Conservation (phyloP, 2,329 filamentous ascomycete genomes). For the Exophiala phaeomuriformis region DNA sequence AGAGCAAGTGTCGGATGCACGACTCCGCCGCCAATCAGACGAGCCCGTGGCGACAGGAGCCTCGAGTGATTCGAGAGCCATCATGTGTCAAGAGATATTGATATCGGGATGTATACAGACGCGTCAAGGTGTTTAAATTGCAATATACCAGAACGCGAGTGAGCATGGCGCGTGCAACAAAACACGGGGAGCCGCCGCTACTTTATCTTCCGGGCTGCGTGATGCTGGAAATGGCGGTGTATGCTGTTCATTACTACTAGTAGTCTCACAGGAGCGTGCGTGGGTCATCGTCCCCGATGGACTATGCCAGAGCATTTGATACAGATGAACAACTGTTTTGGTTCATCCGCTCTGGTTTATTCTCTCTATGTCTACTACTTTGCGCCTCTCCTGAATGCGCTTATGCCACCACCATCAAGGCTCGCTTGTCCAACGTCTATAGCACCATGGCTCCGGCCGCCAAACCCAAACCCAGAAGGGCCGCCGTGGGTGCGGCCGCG, state of each 20-base stretch:
- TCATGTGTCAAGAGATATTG: constrained; percentile 1
- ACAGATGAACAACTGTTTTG: too few species aligned
- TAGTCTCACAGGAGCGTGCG: background rate
- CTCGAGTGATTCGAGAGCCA: constrained; percentile 9
- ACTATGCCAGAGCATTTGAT: too few species aligned
- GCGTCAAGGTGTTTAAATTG: background rate
- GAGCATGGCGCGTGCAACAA: too few species aligned
- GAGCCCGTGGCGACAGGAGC: constrained; percentile 16
- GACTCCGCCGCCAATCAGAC: constrained; percentile 19
- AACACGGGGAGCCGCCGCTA: too few species aligned
- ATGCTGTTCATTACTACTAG: background rate
- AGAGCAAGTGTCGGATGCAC: constrained; percentile 3
- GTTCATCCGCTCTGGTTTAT: too few species aligned
- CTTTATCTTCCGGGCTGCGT: background rate
- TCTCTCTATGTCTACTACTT: too few species aligned
- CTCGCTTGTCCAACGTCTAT: constrained; percentile 1
- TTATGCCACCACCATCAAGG: too few species aligned
- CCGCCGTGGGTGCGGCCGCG: constrained; percentile 12
- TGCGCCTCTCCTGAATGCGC: too few species aligned
- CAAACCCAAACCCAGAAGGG: constrained; percentile 14
- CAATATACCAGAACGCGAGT: background rate
- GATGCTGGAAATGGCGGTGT: constrained; percentile 12
- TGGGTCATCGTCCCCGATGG: too few species aligned
- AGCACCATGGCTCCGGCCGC: constrained; percentile 14
- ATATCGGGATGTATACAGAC: background rate